Evolutionary conservation across 2,329 filamentous ascomycete species (phyloP).

Genomic region (Tolypocladium tundrense): DNA sequence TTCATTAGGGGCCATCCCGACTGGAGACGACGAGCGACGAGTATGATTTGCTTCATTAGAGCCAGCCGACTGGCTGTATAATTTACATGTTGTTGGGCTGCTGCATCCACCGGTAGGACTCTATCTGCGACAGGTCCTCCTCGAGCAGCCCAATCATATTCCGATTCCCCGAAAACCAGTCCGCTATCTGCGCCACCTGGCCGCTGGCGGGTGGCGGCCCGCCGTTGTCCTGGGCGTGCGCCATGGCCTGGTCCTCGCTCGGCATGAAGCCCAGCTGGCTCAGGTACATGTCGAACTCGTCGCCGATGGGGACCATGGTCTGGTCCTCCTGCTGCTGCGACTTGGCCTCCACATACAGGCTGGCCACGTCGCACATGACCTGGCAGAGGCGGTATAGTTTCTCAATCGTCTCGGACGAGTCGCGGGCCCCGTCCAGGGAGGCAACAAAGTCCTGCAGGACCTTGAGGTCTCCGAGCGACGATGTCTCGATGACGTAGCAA

Average conservation of each 20-base stretch:
- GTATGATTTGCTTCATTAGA: neutral
- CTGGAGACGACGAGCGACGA: neutral
- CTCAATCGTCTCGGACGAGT: constrained; percentile 46
- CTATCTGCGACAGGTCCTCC: constrained; percentile 43
- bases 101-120: constrained; percentile 24
- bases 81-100: constrained; percentile 1
- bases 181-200: constrained; percentile 40
- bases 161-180: constrained; percentile 57
- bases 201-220: constrained; percentile 13
- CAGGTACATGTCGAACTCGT: constrained; percentile 56
- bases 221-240: constrained; percentile 10
- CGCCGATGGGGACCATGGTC: constrained; percentile 37
- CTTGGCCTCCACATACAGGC: constrained; percentile 52
- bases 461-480: constrained; percentile 39
- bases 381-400: constrained; percentile 53
- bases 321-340: constrained; percentile 34
- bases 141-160: constrained; percentile 57
- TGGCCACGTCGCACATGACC: constrained; percentile 51
- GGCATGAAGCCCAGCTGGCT: constrained; percentile 53
- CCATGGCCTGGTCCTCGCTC: constrained; percentile 19
- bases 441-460: constrained; percentile 45
- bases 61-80: neutral
- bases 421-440: constrained; percentile 40
- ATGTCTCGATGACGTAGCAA: constrained; percentile 46
- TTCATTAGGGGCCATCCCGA: no score